These are phyloP conservation scores for Colletotrichum falcatum DNA, from an alignment of 2,329 filamentous ascomycete genomes.

Conservation along the genomic window DNA sequence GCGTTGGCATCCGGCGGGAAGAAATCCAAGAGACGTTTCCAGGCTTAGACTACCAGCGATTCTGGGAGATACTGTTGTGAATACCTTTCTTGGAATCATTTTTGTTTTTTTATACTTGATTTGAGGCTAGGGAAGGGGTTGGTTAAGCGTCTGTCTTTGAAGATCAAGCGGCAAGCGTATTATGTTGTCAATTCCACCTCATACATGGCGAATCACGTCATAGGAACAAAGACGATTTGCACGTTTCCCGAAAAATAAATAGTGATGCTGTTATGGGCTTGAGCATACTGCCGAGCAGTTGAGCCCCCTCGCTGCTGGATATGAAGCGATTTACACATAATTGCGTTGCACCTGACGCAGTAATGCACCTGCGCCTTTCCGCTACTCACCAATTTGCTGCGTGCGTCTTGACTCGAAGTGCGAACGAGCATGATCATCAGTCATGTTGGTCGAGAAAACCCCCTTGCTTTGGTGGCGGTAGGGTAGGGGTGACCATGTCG, in stretches of 20 bases:
- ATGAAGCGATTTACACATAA: not conserved
- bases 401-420: not conserved
- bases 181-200: not conserved
- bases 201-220: not conserved
- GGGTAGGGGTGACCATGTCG: not conserved
- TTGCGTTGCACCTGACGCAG: not conserved
- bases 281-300: not conserved
- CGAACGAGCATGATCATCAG: not conserved
- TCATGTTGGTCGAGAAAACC: not conserved
- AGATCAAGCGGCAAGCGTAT: not conserved
- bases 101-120: not conserved
- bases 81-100: not conserved
- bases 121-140: not conserved
- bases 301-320: not conserved
- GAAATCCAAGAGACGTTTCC: constrained; percentile 13
- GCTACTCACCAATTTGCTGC: not conserved
- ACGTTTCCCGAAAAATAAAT: not conserved
- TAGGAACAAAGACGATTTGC: too few relatives aligned
- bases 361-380: not conserved
- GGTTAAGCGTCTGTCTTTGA: too few relatives aligned
- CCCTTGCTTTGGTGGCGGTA: not conserved
- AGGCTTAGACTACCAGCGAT: not conserved
- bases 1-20: constrained; percentile 42
- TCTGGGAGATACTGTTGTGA: not conserved
- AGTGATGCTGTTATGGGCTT: not conserved